Base-by-base conservation (phyloP, 2,329 filamentous ascomycete species). In the Zalaria obscura region DNA sequence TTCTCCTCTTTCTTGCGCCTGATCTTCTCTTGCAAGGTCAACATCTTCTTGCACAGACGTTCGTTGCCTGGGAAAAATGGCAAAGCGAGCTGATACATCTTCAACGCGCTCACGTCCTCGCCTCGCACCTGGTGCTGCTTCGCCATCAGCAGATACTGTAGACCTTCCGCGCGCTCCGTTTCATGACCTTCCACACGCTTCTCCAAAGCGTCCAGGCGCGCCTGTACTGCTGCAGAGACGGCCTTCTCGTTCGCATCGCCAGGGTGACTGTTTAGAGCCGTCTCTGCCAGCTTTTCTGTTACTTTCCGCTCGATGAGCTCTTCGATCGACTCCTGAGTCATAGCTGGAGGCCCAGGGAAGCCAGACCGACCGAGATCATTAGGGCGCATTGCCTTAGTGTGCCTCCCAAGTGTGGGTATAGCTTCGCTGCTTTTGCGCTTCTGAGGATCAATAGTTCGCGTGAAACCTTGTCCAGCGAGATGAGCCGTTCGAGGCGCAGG, bases 241-340 rank as follows among this genome's bases (percentile, higher is more conserved):
- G 69, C 42, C 44, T 62, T 56, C 50, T 63, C 47, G 49, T 57
- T 45, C 49, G 57, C 43, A 35, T 64, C 48, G 44, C 66, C 56
- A 45, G 72, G 62, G 10, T 70, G 63, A 35, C 80, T 75, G 47
- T 73, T 72, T 10, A 75, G 55, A 1, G 75, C 76, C 40, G 81
- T 76, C n/a, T 80, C 79, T 0, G 88, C 86, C 1, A 96, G 68
- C 31, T 91, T 87, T 63, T 94, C 87, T 45, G 82, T 80, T 1
- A 96, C 84, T 54, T 93, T 93, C 52, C 82, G 84, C 60, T 94
- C 84, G 1, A 96, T 86, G 64, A 95, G 78, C 33, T 87, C 84
- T 58, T 95, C 88, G 45, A 96, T 93, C 40, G 79, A 80, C 8
- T 78, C 80, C 11, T 63, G 74, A 50, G 70, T 59, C 66, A 72